Base-by-base conservation (phyloP, 1,139 yeast species). In the Blastobotrys malaysiensis region DNA sequence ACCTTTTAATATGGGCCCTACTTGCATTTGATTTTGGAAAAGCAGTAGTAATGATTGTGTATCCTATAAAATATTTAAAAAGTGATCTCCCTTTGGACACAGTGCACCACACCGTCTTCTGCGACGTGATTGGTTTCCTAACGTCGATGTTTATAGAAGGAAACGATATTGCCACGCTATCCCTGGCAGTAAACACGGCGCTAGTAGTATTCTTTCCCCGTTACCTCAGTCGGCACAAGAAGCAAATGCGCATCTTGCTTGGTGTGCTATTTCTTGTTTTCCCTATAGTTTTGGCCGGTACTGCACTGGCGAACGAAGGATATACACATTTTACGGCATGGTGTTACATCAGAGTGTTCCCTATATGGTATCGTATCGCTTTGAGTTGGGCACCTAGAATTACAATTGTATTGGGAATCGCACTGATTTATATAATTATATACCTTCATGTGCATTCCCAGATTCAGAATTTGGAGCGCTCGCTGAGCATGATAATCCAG, bases 371-470 rank as follows among this genome's bases (percentile, higher is more conserved):
- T 65, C 74, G 88, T 53, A 67, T 86, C 50, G 89, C 76, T 0
- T 72, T 89, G 51, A 79, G 89, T 59, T 89, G 96, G 96, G 83
- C 82, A 0, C 93, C 96, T 1, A 75, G 97, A 47, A 85, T 82
- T 64, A 67, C 79, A 55, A 79, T 89, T 52, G 77, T 87, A 60
- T 65, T 85, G 6, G 65, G 77, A 22, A 87, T 89, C 61, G 65
- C 86, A 53, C 69, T 76, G 13, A 80, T 87, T 50, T 90, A 90
- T 69, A 73, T 81, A 48, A 74, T 83, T 50, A 84, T 90, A 53
- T 89, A 88, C 69, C 69, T 81, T 59, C 87, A 85, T 64, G 91
- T 89, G 46, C 53, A 55, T 16, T 21, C 31, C 4, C 48, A 51
- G n/a, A 49, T 50, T 43, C 50, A 26, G 47, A 50, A 24, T 5